Evolutionary conservation across 1,284 basidiomycete genomes (phyloP).

Genomic region (Ustilago shanxiensis): DNA sequence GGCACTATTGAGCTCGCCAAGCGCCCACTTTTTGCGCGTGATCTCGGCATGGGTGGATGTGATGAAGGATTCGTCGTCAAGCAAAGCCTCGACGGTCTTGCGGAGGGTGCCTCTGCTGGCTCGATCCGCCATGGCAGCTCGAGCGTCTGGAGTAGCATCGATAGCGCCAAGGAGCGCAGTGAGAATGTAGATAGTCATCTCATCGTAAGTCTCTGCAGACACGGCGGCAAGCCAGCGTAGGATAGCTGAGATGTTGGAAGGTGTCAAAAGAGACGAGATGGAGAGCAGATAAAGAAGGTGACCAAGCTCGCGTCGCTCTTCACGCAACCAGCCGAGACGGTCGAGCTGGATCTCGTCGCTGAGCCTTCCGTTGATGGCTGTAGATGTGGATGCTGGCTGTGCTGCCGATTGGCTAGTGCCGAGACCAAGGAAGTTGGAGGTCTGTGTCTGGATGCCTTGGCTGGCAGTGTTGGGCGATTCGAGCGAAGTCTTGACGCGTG

Average conservation of each 20-base stretch:
- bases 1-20: conserved; percentile 80
- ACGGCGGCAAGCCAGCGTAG: conserved; percentile 54
- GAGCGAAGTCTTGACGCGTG: conserved; percentile 47
- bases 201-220: conserved; percentile 52
- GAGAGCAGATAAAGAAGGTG: conserved; percentile 66
- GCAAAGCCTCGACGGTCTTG: conserved; percentile 44
- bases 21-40: conserved; percentile 75
- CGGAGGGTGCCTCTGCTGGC: conserved; percentile 42
- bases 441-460: conserved; percentile 45
- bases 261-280: conserved; percentile 56
- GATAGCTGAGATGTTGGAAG: conserved; percentile 50
- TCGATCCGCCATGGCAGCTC: conserved; percentile 50
- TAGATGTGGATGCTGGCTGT: conserved; percentile 24
- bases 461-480: conserved; percentile 33
- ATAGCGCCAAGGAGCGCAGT: conserved; percentile 78
- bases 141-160: conserved; percentile 75
- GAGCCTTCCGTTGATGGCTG: conserved; percentile 36
- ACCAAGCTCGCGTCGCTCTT: conserved; percentile 63
- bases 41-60: conserved; percentile 62
- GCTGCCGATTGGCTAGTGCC: conserved; percentile 33
- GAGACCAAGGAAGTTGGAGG: conserved; percentile 47
- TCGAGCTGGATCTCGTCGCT: conserved; percentile 66
- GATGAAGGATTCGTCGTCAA: conserved; percentile 66
- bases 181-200: conserved; percentile 79
- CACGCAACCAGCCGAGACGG: conserved; percentile 58